Conservation (phyloP, 768 basidiomycete species). For the Candolleomyces efflorescens region DNA sequence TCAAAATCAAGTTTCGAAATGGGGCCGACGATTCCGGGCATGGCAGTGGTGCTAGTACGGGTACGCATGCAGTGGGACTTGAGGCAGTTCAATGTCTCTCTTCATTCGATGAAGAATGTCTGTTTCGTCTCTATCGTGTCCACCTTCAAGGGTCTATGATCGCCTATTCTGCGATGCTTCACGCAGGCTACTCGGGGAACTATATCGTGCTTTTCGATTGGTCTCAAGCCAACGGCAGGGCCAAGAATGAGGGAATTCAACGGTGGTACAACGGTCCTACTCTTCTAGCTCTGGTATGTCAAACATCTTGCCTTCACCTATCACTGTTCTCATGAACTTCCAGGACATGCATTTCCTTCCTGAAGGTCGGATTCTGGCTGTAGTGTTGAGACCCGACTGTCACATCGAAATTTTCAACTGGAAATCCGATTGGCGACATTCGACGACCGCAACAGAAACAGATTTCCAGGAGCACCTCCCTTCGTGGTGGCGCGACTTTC, state of each 20-base stretch:
- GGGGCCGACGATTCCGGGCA: not conserved
- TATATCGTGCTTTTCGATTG: not conserved
- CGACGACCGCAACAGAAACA: not conserved
- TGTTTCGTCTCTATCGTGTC: not conserved
- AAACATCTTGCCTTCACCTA: not conserved
- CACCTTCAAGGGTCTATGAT: not conserved
- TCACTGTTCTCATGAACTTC: no score
- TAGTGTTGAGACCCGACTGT: no score
- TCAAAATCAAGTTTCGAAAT: not conserved
- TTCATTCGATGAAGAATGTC: not conserved
- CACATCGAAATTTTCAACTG: no score
- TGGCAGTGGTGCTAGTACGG: not conserved
- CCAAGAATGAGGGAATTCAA: not conserved
- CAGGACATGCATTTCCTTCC: no score
- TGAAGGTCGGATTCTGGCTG: no score
- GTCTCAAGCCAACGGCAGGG: not conserved
- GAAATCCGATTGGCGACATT: no score
- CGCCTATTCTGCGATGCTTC: no score
- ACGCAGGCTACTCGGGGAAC: not conserved
- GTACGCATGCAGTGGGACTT: not conserved
- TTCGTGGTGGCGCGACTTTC: not conserved
- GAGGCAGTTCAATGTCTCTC: not conserved
- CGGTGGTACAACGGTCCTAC: not conserved
- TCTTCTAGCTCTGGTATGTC: not conserved
- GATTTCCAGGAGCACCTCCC: not conserved